Conservation (phyloP, 1,284 basidiomycete species). For the Wolfiporia cocos region DNA sequence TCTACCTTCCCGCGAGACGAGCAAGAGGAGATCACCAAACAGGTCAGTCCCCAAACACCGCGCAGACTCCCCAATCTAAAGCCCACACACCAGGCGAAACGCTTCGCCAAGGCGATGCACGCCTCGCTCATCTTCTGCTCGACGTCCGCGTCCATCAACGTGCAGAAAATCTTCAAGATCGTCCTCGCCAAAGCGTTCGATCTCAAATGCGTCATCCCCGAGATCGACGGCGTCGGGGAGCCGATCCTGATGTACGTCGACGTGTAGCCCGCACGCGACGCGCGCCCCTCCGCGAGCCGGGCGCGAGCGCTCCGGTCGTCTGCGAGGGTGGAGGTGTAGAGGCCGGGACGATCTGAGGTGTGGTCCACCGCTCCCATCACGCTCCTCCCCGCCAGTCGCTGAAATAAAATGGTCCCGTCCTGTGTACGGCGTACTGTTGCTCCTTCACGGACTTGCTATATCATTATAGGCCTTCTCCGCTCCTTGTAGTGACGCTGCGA, state of each 20-base stretch:
- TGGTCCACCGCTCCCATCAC: no score
- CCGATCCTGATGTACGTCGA: slow-evolving; percentile 91
- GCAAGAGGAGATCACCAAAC: slow-evolving; percentile 98
- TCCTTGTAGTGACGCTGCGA: no score
- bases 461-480: no score
- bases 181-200: slow-evolving; percentile 88
- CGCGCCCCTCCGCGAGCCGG: no score
- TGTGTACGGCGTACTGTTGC: no score
- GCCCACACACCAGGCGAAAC: slow-evolving; percentile 73
- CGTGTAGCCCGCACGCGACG: slow-evolving; percentile 60
- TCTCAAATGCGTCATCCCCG: slow-evolving; percentile 92
- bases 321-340: no score
- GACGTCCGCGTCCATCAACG: slow-evolving; percentile 96
- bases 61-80: no score
- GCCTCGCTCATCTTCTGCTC: slow-evolving; percentile 98
- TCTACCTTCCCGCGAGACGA: slow-evolving; percentile 94
- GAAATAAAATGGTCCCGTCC: no score
- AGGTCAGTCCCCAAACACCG: slow-evolving; percentile 44
- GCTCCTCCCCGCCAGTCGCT: no score
- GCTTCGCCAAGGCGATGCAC: slow-evolving; percentile 98
- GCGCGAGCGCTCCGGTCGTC: no score
- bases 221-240: slow-evolving; percentile 92
- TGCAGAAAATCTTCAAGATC: slow-evolving; percentile 99
- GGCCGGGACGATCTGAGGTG: no score
- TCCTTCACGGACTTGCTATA: no score